phyloP scores from a whole-genome alignment of 306 rosid genomes.

The Prunus persica region DNA sequence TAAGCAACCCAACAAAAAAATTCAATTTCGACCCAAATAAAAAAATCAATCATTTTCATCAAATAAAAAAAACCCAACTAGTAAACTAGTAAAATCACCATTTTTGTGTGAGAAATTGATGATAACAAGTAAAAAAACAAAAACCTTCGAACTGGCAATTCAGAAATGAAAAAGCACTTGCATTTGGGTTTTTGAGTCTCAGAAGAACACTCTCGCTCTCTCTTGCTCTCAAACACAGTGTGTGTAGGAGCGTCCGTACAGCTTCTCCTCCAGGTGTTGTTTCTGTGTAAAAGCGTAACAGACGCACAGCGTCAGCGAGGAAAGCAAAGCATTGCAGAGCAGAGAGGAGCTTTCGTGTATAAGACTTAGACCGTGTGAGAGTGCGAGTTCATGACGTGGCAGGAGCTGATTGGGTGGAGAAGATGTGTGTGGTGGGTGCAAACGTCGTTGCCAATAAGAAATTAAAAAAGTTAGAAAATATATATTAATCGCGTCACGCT shows the following conservation, averaged over 20 bases:
- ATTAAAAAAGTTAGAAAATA: not conserved
- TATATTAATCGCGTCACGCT: not conserved
- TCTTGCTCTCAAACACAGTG: not conserved
- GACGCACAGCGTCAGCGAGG: not conserved
- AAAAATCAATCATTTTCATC: not conserved
- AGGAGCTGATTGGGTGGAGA: not conserved
- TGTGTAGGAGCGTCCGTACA: not conserved
- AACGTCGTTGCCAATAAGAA: not conserved
- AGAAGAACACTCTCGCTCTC: not conserved
- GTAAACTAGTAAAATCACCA: not conserved
- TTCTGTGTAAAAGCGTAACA: not conserved
- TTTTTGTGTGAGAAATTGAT: not conserved
- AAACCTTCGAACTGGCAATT: not conserved
- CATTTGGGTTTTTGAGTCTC: not conserved
- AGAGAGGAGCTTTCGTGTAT: not conserved
- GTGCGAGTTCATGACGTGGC: not conserved
- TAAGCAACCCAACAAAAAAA: not conserved
- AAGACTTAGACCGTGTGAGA: not conserved
- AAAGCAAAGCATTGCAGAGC: not conserved
- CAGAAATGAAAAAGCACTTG: not conserved
- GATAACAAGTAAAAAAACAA: not conserved
- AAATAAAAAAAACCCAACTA: not conserved
- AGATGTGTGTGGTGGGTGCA: not conserved
- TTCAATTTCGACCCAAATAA: not conserved
- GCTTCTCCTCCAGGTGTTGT: not conserved